Conservation (phyloP, 805 yeast genomes). For the Wickerhamomyces kurtzmanii region DNA sequence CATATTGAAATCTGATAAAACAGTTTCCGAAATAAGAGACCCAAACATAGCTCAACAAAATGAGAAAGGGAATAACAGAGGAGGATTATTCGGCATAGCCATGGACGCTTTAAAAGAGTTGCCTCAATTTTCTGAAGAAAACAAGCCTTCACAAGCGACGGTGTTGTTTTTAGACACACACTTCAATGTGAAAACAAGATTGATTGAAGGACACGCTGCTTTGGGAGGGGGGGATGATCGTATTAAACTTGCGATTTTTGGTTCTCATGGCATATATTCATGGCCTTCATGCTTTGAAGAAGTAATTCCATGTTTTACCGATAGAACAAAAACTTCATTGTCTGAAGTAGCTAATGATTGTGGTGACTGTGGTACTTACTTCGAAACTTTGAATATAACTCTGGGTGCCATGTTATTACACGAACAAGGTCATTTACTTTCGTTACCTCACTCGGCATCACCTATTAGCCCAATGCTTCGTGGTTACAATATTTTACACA, state of each 20-base stretch:
- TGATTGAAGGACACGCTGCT: conserved; percentile 85
- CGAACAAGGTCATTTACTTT: conserved; percentile 86
- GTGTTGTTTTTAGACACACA: conserved; percentile 78
- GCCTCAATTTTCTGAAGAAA: conserved; percentile 35
- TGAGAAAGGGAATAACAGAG: conserved; percentile 56
- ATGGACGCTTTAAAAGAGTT: conserved; percentile 53
- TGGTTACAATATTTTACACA: conserved; percentile 71
- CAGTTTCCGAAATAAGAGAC: conserved; percentile 65
- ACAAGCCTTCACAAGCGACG: conserved; percentile 66
- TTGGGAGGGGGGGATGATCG: conserved; percentile 78
- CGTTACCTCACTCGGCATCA: conserved; percentile 84
- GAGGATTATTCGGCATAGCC: conserved; percentile 74
- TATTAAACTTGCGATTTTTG: conserved; percentile 79
- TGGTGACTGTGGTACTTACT: conserved; percentile 72
- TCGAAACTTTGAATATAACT: conserved; percentile 85
- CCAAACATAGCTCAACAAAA: conserved; percentile 86
- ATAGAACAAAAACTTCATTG: conserved; percentile 52
- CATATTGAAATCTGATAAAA: conserved; percentile 53
- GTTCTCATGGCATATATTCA: conserved; percentile 83
- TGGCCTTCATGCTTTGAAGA: conserved; percentile 87
- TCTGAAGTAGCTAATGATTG: conserved; percentile 85
- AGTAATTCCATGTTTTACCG: conserved; percentile 58
- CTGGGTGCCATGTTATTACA: conserved; percentile 94
- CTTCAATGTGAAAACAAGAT: conserved; percentile 52
- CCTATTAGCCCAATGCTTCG: conserved; percentile 94